Conservation (phyloP, 2,329 filamentous ascomycete species). For the Ophiobolus disseminans region DNA sequence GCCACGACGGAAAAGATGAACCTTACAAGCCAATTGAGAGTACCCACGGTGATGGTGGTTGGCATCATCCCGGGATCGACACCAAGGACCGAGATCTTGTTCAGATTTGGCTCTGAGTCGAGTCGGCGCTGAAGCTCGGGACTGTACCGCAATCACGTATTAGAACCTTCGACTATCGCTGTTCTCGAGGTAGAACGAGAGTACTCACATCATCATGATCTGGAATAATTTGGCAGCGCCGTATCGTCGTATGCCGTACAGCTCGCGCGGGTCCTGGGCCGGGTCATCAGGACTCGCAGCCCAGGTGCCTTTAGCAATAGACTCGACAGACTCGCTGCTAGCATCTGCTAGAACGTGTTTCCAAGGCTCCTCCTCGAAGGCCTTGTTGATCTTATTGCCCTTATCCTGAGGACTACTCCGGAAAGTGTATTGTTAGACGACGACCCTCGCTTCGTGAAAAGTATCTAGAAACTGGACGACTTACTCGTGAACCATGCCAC, state of each 20-base stretch:
- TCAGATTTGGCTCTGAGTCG: neutral
- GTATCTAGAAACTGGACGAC: neutral
- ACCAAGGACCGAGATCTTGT: neutral
- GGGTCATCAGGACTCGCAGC: neutral
- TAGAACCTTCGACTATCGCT: neutral
- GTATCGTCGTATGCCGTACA: neutral
- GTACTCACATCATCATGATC: neutral
- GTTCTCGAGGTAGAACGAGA: no score
- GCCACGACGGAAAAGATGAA: neutral
- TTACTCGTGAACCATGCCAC: constrained; percentile 1
- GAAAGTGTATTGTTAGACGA: neutral
- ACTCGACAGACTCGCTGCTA: neutral
- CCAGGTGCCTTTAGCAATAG: neutral
- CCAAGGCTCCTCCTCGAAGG: neutral
- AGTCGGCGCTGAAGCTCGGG: neutral
- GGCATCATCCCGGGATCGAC: neutral
- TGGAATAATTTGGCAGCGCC: neutral
- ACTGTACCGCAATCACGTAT: neutral
- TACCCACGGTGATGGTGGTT: neutral
- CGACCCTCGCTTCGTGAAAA: neutral
- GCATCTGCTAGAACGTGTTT: neutral
- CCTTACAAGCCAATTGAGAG: neutral
- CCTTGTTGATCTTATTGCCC: neutral
- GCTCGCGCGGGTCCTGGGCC: neutral
- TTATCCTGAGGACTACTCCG: neutral